Evolutionary conservation across 108 stramenopile species (phyloP), one percentile per base, ranked within the genome.

Genomic region (Cylindrotheca fusiformis): DNA sequence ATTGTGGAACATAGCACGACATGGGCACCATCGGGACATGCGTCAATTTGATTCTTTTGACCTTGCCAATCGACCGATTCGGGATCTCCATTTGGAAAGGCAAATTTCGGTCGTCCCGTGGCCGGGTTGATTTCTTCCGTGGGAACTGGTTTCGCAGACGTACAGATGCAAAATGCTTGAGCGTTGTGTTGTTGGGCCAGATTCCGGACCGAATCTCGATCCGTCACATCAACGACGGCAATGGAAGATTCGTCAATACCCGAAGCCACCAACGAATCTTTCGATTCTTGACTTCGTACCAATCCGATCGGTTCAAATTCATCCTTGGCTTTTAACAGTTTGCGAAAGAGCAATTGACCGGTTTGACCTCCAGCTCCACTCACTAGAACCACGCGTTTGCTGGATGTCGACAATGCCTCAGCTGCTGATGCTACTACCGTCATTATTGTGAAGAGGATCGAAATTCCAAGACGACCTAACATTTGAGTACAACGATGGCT

Each of bases 21-120:
- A 36, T 91, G 87, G 14, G 80, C 72, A 5, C 60, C 60, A n/a
- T 30, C 19, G 22, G 80, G 77, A 22, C 60, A 65, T 0, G 86
- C 88, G 67, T 95, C 94, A 49, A 95, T 90, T 56, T 91, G 83
- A 55, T 85, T 83, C 76, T 91, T 95, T 55, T 87, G 84, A 25
- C 94, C 94, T 17, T 75, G 20, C 93, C 91, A 94, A 75, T 94
- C 91, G 24, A 91, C 87, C 32, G 72, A 19, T 60, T 86, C 86
- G 1, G 86, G 86, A 28, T 73, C 49, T 22, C 86, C 83, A 32
- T 81, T 63, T 29, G 86, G 84, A 32, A 85, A 87, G 1, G 67
- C 70, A 64, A 90, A 86, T 1, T 63, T 50, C 4, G 84, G 86
- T 21, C 84, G 67, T 28, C 84, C 69, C 1, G 70, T 72, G 0